A percentile compares a stretch with the other conserved stretches of the same genome.
Evolutionary conservation across 1,139 yeast species (phyloP).

Genomic region (Keqinozyma sinolaborantium): DNA sequence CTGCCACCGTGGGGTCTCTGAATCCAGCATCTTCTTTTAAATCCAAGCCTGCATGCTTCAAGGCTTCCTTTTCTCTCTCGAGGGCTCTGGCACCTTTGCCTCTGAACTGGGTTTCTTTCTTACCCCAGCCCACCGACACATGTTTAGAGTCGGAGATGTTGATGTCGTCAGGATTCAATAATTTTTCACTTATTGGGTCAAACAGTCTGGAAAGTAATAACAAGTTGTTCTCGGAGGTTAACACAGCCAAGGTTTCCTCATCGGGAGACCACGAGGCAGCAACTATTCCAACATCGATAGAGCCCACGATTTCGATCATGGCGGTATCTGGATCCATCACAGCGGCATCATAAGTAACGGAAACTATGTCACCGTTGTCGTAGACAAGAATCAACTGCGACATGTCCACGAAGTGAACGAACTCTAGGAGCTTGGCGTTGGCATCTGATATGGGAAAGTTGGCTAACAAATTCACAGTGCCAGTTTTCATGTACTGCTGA

Average conservation of each 20-base stretch:
- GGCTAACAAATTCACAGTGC: constrained; percentile 51
- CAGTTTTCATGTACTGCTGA: constrained; percentile 55
- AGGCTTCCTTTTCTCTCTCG: constrained; percentile 59
- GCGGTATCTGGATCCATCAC: constrained; percentile 51
- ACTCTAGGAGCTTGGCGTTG: constrained; percentile 35
- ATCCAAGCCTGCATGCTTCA: constrained; percentile 67
- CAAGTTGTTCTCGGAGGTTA: constrained; percentile 61
- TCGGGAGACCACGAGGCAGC: constrained; percentile 91
- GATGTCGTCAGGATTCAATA: constrained; percentile 60
- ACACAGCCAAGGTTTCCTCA: constrained; percentile 75
- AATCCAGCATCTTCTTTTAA: constrained; percentile 49
- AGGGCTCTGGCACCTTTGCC: constrained; percentile 89
- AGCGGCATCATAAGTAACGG: constrained; percentile 56
- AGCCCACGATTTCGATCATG: constrained; percentile 73
- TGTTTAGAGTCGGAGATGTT: constrained; percentile 63
- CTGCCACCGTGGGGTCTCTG: constrained; percentile 90
- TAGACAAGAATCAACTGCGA: constrained; percentile 61
- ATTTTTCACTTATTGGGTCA: constrained; percentile 73
- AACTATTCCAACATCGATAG: constrained; percentile 70
- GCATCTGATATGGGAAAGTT: constrained; percentile 42
- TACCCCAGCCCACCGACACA: constrained; percentile 99
- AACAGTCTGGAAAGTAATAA: constrained; percentile 71
- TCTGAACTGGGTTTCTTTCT: constrained; percentile 91
- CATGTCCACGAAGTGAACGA: constrained; percentile 64
- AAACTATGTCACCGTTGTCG: constrained; percentile 64